phyloP scores from a whole-genome alignment of 257 asterid genomes.

The Gardenia jasminoides region DNA sequence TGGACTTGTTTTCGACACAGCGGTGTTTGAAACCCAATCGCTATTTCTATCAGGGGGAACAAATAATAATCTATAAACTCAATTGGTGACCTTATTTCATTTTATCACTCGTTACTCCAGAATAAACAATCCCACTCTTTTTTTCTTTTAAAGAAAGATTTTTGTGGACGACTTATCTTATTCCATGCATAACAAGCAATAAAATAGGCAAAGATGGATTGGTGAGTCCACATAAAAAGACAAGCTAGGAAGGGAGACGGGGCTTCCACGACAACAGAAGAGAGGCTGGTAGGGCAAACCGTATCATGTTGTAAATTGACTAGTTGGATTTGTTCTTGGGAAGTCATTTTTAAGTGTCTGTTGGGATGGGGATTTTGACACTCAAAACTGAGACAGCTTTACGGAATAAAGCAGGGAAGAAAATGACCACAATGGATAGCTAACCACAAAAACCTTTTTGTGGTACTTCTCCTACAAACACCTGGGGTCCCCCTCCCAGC shows the following conservation, averaged over 20 bases:
- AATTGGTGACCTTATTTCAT: no score
- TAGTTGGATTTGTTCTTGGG: conserved; percentile 27
- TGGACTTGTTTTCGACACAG: no score
- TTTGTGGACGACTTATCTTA: no score
- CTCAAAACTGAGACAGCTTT: conserved; percentile 33
- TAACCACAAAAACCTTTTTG: conserved; percentile 28
- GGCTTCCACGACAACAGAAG: background rate
- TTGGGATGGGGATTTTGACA: conserved; percentile 42
- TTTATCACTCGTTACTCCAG: no score
- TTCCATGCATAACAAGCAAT: no score
- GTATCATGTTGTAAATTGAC: background rate
- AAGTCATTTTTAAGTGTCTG: conserved; percentile 23
- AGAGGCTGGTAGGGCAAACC: background rate
- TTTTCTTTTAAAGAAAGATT: no score
- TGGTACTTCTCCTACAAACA: conserved; percentile 21
- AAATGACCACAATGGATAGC: conserved; percentile 9
- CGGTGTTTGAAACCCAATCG: no score
- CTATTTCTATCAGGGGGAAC: no score
- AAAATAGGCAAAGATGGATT: no score
- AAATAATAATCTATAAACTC: no score
- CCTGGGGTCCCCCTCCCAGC: conserved; percentile 11
- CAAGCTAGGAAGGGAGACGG: background rate
- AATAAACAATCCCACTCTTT: no score
- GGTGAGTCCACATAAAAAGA: no score
- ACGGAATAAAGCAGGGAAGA: conserved; percentile 16